Conservation (phyloP, 495 filamentous ascomycete species). For the Penicillium lividum region DNA sequence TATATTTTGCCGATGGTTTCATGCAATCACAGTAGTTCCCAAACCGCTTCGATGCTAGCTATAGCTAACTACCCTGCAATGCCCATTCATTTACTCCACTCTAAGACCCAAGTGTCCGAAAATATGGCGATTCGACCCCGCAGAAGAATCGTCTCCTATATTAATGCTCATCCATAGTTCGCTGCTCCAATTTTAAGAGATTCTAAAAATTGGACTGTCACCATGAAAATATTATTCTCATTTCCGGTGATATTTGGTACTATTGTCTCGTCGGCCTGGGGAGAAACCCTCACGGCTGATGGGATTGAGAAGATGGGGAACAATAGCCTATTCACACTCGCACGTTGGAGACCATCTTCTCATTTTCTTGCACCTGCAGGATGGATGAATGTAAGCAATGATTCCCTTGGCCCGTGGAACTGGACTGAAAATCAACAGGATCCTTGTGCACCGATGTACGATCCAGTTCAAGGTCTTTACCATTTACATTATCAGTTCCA, state of each 20-base stretch:
- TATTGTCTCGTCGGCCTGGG: slow-evolving; percentile 5
- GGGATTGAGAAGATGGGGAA: slow-evolving; percentile 20
- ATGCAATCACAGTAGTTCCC: neutral
- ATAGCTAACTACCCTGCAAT: neutral
- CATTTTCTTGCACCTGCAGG: slow-evolving; percentile 24
- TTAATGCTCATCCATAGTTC: neutral
- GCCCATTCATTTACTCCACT: slow-evolving; percentile 1
- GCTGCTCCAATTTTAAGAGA: neutral
- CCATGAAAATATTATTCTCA: neutral
- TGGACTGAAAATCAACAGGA: slow-evolving; percentile 6
- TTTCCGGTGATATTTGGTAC: slow-evolving; percentile 10
- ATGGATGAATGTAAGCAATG: slow-evolving; percentile 20
- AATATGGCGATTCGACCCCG: slow-evolving; percentile 21
- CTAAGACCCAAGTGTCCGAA: slow-evolving; percentile 7
- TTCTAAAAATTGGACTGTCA: neutral
- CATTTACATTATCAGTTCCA: slow-evolving; percentile 25
- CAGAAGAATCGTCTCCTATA: neutral
- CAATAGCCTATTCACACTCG: slow-evolving; percentile 15
- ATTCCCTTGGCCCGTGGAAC: neutral
- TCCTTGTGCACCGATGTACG: slow-evolving; percentile 20
- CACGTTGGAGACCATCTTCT: slow-evolving; percentile 18
- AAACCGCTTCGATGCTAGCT: neutral
- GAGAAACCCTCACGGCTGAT: slow-evolving; percentile 11
- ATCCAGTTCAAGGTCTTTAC: slow-evolving; percentile 14
- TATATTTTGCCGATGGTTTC: neutral